These are phyloP conservation scores for Parmelia sp. DNA, from an alignment of 495 filamentous ascomycete genomes.

Conservation along the genomic window DNA sequence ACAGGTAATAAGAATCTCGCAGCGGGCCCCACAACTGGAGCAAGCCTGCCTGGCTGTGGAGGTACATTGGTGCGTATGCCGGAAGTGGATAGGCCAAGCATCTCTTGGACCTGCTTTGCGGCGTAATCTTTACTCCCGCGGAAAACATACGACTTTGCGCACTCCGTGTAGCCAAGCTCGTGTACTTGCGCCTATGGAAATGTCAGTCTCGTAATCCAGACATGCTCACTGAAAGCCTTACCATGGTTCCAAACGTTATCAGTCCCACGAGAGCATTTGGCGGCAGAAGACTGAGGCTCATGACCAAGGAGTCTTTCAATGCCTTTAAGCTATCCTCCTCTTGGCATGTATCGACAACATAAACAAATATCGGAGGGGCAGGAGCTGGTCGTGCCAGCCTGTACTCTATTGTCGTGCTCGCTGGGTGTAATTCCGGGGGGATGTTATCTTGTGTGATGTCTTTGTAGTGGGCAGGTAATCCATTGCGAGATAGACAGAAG, in stretches of 20 bases:
- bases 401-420: constrained; percentile 97
- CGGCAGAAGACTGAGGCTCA: constrained; percentile 92
- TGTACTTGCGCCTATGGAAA: constrained; percentile 77
- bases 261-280: constrained; percentile 90
- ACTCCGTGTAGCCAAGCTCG: constrained; percentile 96
- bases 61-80: constrained; percentile 73
- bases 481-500: constrained; percentile 93
- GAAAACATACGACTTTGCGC: constrained; percentile 99
- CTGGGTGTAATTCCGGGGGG: constrained; percentile 88
- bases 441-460: constrained; percentile 94
- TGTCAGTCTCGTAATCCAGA: constrained; percentile 28
- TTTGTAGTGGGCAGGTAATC: constrained; percentile 95
- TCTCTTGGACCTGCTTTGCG: constrained; percentile 96
- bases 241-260: constrained; percentile 97
- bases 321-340: constrained; percentile 96
- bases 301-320: constrained; percentile 90
- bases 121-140: constrained; percentile 95
- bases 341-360: constrained; percentile 97
- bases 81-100: constrained; percentile 74
- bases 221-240: constrained; percentile 32
- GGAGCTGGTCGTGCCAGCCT: constrained; percentile 86
- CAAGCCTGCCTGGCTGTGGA: constrained; percentile 68
- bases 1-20: constrained; percentile 91
- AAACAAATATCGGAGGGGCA: constrained; percentile 92
- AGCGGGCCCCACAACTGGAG: constrained; percentile 67